Evolutionary conservation across 2,329 filamentous ascomycete species (phyloP), one percentile per base, ranked within the genome.

Genomic region (Aspergillus fumigatus): DNA sequence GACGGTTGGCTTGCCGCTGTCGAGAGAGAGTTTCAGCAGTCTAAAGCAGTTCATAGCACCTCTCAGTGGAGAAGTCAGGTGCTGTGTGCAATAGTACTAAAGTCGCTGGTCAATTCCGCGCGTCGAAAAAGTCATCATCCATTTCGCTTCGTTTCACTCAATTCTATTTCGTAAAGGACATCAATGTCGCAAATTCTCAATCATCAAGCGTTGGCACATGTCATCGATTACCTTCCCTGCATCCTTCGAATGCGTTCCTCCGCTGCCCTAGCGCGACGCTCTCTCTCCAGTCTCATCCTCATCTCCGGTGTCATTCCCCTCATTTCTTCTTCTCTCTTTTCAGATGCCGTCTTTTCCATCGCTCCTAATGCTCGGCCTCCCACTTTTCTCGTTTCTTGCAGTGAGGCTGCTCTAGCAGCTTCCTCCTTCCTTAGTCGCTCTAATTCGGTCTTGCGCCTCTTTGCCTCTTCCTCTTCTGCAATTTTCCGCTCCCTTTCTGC

Each of bases 221-320:
- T 14, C 21, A 47, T 4, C 27, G 19, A 53, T 63, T 52, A 69
- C 10, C 64, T 65, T 35, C 66, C 76, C 65, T 84, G 82, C 82
- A 91, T 80, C 67, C 82, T 81, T 75, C 82, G 86, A 58, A 97
- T 81, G 69, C 93, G 85, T 77, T 93, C 92, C 75, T 97, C 94
- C 0, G 92, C 93, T 8, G 94, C 94, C 66, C 93, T 85, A 3
- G 94, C 94, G 68, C 93, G 87, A 65, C 92, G 81, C 76, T 99
- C 94, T 64, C 94, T 81, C 73, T 97, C 94, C 53, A 97, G 74
- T 70, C 84, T 85, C 83, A 87, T 84, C 70, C 86, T 84, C 84
- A 94, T 92, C 76, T 97, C 93, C 0, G 90, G 87, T 45, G 90
- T 95, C 77, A 97, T 79, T 0, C 93, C 92, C 61, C 90, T 84